Evolutionary conservation across 2,329 filamentous ascomycete species (phyloP), one percentile per base, ranked within the genome.

Genomic region (Plenodomus tracheiphilus): DNA sequence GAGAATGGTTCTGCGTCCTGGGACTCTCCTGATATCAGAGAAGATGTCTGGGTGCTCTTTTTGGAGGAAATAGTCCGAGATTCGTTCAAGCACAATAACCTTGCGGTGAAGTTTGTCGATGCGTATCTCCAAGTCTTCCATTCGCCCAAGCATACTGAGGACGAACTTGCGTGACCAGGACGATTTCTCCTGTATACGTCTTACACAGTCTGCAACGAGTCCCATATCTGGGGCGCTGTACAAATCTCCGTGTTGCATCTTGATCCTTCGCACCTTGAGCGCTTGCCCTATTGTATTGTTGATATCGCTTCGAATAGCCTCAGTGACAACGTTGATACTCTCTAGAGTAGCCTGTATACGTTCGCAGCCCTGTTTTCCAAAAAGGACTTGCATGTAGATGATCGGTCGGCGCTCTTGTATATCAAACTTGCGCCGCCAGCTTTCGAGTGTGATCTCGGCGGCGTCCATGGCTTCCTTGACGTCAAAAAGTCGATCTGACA

Each of bases 1-100:
- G 35, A 59, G 49, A 1, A 62, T 48, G 2, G 61, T 17, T 19
- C 44, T 50, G 10, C 64, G 52, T 5, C 64, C 64, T 20, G 62
- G 61, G 11, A 63, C 55, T 22, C 63, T 56, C 39, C 48, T 58
- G 28, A 65, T 51, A 10, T 47, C 45, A 1, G 54, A 50, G 19
- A 65, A 68, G 19, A 63, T 52, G 1, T 58, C 59, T 8, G 58
- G 56, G 19, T 68, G 63, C 38, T 66, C 62, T 20, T 43, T 54
- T 36, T 65, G 63, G 13, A 66, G 52, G 25, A 52, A 64, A 7
- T 44, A 49, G 18, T 66, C 56, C 3, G 64, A 58, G 10, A 58
- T 48, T 5, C 61, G 56, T 34, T 68, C 64, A 13, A 68, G 54
- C 21, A 47, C 45, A 3, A 43, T 58, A 4, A 66, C 47, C 40